Evolutionary conservation across 192 early-diverging fungal species (phyloP).

Genomic region (Gaertneriomyces sp.): DNA sequence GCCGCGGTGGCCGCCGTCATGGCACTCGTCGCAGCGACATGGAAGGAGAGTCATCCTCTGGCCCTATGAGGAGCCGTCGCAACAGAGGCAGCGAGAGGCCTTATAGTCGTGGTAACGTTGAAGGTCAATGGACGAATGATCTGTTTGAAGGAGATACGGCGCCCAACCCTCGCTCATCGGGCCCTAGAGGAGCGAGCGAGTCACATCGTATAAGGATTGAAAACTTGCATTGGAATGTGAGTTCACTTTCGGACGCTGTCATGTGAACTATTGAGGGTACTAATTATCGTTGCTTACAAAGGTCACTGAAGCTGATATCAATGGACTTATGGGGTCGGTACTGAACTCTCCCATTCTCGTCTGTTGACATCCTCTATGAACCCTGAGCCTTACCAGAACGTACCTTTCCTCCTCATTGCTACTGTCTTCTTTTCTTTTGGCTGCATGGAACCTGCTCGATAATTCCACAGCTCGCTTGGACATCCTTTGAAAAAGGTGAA

Average conservation of each 20-base stretch:
- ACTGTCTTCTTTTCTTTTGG: background rate
- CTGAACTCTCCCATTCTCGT: background rate
- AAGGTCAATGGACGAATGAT: constrained; percentile 25
- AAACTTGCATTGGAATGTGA: constrained; percentile 35
- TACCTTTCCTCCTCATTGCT: constrained; percentile 1
- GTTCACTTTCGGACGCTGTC: background rate
- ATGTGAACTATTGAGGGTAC: background rate
- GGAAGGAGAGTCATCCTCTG: background rate
- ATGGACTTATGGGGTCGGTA: constrained; percentile 33
- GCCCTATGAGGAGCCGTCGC: background rate
- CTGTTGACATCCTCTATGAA: background rate
- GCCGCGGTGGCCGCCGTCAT: constrained; percentile 1
- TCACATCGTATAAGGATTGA: constrained; percentile 3
- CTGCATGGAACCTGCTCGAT: constrained; percentile 1
- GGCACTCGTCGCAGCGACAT: background rate
- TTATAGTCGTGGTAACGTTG: constrained; percentile 18
- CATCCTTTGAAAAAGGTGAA: constrained; percentile 15
- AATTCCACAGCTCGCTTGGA: constrained; percentile 6
- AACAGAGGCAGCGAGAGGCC: constrained; percentile 7
- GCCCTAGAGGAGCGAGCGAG: background rate
- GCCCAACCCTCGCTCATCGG: background rate
- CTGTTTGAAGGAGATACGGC: constrained; percentile 13
- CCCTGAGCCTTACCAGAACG: background rate
- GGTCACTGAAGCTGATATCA: constrained; percentile 25
- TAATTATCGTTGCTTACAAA: constrained; percentile 4